These are phyloP conservation scores for Saturnispora gosingensis DNA, from an alignment of 805 yeast species.

Conservation along the genomic window DNA sequence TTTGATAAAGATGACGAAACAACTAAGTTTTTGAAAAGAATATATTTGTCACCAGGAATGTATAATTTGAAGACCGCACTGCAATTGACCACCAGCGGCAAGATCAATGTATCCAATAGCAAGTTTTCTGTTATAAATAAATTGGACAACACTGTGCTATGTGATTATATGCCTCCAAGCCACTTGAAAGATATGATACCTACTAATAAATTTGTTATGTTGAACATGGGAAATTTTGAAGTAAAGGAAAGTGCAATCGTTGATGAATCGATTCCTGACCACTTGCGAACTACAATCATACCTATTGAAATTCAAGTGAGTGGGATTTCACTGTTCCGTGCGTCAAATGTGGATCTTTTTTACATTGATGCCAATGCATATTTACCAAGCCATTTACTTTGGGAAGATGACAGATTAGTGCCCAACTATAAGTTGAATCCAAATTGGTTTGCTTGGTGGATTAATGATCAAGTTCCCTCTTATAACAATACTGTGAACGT, in stretches of 20 bases:
- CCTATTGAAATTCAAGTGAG: conserved; percentile 39
- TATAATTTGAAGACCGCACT: conserved; percentile 45
- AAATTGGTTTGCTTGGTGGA: conserved; percentile 27
- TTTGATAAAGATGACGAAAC: conserved; percentile 31
- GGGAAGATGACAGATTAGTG: background rate
- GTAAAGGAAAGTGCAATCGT: background rate
- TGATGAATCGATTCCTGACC: background rate
- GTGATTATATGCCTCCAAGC: conserved; percentile 46
- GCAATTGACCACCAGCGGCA: conserved; percentile 37
- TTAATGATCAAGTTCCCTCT: conserved; percentile 25
- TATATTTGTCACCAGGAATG: conserved; percentile 40
- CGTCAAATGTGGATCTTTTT: conserved; percentile 40
- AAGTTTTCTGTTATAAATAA: conserved; percentile 37
- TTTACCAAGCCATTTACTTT: conserved; percentile 8
- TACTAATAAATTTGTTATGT: conserved; percentile 37
- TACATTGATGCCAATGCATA: conserved; percentile 29
- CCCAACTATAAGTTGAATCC: background rate
- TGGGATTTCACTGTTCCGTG: conserved; percentile 46
- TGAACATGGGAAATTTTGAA: conserved; percentile 42
- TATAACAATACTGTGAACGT: conserved; percentile 33
- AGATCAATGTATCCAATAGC: conserved; percentile 48
- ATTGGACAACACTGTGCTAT: conserved; percentile 23
- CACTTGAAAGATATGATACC: conserved; percentile 52
- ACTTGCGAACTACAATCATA: background rate
- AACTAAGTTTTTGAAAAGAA: conserved; percentile 23